phyloP scores from a whole-genome alignment of 202 grass and related monocot genomes.

The Eragrostis tef region DNA sequence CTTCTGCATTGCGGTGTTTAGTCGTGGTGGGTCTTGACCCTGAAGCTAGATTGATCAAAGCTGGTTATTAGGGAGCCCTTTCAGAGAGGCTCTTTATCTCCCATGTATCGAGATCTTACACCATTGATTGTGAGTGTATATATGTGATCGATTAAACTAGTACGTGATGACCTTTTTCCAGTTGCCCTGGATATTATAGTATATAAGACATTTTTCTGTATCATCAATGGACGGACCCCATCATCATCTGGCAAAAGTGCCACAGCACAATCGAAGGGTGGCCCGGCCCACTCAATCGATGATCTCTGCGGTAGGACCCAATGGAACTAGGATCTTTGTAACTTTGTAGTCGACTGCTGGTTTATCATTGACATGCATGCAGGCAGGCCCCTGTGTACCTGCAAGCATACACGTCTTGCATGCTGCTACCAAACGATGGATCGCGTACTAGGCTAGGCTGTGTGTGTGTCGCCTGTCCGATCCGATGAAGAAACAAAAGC shows the following conservation, averaged over 20 bases:
- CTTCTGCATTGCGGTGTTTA: too few species aligned
- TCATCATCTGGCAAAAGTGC: not conserved
- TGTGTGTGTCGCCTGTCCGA: not conserved
- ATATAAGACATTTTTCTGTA: not conserved
- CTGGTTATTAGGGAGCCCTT: too few species aligned
- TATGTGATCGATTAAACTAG: too few species aligned
- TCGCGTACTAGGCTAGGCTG: not conserved
- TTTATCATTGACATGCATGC: constrained; percentile 26
- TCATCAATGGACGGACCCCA: not conserved
- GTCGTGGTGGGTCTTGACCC: too few species aligned
- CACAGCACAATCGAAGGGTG: too few species aligned
- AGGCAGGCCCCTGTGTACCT: not conserved
- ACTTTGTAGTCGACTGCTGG: constrained; percentile 24
- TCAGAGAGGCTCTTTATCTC: too few species aligned
- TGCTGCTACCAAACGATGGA: not conserved
- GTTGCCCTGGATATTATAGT: not conserved
- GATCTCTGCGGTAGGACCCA: constrained; percentile 19
- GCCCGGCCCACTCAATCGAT: not conserved
- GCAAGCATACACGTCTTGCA: not conserved
- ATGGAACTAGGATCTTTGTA: constrained; percentile 58
- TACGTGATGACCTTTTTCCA: too few species aligned
- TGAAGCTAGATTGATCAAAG: too few species aligned
- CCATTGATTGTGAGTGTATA: too few species aligned
- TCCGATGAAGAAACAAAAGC: not conserved
- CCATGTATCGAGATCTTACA: too few species aligned